A percentile compares a stretch with the other conserved stretches of the same genome.
phyloP scores from a whole-genome alignment of 2,329 filamentous ascomycete species.

The Fusarium robinianum region DNA sequence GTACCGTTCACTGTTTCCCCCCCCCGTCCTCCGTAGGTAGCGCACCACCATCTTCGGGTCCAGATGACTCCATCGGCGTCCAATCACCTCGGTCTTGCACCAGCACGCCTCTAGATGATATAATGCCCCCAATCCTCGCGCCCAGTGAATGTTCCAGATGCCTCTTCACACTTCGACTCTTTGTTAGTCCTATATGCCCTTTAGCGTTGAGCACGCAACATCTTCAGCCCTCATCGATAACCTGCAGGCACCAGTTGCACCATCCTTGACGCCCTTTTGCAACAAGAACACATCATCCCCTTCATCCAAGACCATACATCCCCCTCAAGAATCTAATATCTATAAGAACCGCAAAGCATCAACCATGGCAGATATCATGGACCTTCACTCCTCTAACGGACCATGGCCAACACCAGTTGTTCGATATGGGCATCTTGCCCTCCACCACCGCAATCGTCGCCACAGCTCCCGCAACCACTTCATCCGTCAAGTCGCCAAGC shows the following conservation, averaged over 20 bases:
- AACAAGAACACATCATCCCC: conserved; percentile 15
- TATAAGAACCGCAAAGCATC: not conserved
- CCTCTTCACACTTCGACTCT: conserved; percentile 26
- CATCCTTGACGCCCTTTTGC: conserved; percentile 30
- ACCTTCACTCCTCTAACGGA: conserved; percentile 25
- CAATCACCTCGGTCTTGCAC: conserved; percentile 28
- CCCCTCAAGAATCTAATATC: conserved; percentile 10
- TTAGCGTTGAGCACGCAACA: conserved; percentile 34
- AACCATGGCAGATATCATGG: conserved; percentile 29
- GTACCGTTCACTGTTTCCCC: too few relatives aligned
- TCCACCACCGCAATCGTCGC: conserved; percentile 15
- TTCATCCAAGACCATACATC: not conserved
- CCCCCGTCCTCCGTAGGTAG: too few relatives aligned
- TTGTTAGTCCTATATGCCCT: conserved; percentile 20
- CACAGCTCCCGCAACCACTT: conserved; percentile 37
- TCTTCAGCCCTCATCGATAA: conserved; percentile 4
- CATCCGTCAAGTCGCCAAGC: conserved; percentile 41
- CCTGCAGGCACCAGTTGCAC: conserved; percentile 16
- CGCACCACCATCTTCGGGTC: conserved; percentile 28
- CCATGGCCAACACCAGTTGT: conserved; percentile 31
- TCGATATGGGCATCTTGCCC: conserved; percentile 4
- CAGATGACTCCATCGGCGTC: conserved; percentile 35
- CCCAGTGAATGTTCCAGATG: conserved; percentile 28
- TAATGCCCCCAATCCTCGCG: conserved; percentile 26
- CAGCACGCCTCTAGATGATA: conserved; percentile 27